Evolutionary conservation across 768 basidiomycete genomes (phyloP).

Genomic region (Hysterangium stoloniferum): DNA sequence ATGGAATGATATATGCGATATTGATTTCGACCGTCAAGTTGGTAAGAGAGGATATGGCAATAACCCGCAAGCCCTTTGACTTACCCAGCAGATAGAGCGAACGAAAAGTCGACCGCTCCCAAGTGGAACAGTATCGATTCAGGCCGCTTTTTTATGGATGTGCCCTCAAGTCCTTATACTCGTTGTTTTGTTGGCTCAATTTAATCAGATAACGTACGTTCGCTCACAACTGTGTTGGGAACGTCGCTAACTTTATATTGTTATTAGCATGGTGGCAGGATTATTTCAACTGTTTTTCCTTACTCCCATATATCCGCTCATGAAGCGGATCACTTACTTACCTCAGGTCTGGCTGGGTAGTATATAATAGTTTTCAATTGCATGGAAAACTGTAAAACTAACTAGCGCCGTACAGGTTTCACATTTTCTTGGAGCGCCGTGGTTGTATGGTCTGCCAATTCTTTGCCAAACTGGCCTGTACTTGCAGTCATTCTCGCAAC

Average conservation of each 20-base stretch:
- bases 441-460: constrained; percentile 13
- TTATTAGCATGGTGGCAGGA: too few species aligned
- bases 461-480: constrained; percentile 1
- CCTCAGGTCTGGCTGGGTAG: constrained; percentile 53
- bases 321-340: constrained; percentile 52
- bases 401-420: constrained; percentile 11
- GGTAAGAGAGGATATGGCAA: neutral
- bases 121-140: neutral
- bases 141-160: neutral
- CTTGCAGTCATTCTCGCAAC: constrained; percentile 9
- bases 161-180: neutral
- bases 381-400: neutral
- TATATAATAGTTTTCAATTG: neutral
- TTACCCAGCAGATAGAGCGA: neutral
- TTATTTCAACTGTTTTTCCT: too few species aligned
- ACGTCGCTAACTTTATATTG: neutral
- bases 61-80: neutral
- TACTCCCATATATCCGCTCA: constrained; percentile 36
- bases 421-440: constrained; percentile 16
- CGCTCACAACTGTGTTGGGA: neutral
- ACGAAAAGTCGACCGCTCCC: neutral
- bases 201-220: neutral
- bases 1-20: constrained; percentile 4
- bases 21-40: neutral
- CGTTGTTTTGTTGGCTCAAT: neutral